Conservation (phyloP, 2,329 filamentous ascomycete genomes). For the Podosphaera fusca region DNA sequence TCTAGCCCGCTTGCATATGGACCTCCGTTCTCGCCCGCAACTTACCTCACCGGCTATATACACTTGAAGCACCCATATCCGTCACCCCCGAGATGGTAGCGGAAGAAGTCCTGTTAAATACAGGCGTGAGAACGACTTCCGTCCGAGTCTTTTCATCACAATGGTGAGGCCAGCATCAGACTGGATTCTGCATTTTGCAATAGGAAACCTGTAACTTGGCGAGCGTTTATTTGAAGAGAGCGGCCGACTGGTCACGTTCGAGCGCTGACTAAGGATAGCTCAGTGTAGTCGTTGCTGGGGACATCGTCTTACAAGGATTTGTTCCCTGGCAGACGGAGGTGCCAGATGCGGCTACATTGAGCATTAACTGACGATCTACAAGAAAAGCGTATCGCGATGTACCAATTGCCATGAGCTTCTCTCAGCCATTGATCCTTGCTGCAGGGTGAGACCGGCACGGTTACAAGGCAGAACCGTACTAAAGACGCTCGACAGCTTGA, state of each 20-base stretch:
- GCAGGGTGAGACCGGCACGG: no score
- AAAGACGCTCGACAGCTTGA: no score
- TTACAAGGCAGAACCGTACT: no score
- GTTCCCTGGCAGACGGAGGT: background rate
- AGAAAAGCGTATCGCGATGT: no score
- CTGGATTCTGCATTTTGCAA: background rate
- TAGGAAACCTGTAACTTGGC: background rate
- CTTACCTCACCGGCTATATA: no score
- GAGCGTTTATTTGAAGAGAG: background rate
- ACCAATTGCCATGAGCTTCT: no score
- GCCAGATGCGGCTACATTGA: background rate
- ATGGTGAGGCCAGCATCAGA: background rate
- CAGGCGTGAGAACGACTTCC: background rate
- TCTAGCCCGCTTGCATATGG: no score
- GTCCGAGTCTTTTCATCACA: background rate
- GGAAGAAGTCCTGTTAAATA: no score
- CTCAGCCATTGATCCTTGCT: no score
- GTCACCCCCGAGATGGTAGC: no score
- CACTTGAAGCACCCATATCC: no score
- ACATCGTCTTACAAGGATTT: background rate
- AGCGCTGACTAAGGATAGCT: background rate
- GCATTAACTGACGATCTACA: background rate
- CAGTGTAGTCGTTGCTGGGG: background rate
- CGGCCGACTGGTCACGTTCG: background rate
- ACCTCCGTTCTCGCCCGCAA: no score